Evolutionary conservation across 2,329 filamentous ascomycete species (phyloP).

Genomic region (Aureobasidium sp.): DNA sequence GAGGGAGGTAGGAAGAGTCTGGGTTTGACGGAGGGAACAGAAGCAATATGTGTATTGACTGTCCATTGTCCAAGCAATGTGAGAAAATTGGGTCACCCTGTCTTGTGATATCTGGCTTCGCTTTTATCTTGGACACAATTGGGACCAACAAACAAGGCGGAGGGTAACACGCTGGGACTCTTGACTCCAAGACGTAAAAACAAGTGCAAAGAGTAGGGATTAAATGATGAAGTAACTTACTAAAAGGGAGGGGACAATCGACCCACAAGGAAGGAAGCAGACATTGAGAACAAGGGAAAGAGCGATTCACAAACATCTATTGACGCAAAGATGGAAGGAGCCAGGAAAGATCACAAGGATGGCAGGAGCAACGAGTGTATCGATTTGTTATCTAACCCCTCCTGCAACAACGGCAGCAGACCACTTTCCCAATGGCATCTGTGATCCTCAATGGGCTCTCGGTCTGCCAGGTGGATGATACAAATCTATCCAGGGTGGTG

Average conservation of each 20-base stretch:
- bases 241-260: neutral
- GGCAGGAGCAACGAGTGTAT: too few species aligned
- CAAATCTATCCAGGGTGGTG: neutral
- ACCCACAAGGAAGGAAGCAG: neutral
- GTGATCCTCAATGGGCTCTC: neutral
- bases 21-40: too few species aligned
- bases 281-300: neutral
- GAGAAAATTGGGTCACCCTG: neutral
- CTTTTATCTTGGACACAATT: too few species aligned
- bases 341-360: neutral
- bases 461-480: neutral
- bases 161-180: too few species aligned
- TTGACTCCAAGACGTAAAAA: too few species aligned
- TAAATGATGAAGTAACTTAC: too few species aligned
- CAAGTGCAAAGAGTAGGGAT: too few species aligned
- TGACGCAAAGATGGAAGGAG: neutral
- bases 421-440: neutral
- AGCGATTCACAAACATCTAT: neutral
- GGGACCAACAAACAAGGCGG: too few species aligned
- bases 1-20: too few species aligned
- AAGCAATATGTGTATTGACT: too few species aligned
- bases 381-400: neutral
- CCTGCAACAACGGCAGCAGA: neutral
- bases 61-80: too few species aligned
- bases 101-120: neutral